A percentile compares a stretch with the other conserved stretches of the same genome.
These are phyloP conservation scores for Aspergillus viridinutans DNA, from an alignment of 2,329 filamentous ascomycete genomes.

Conservation along the genomic window DNA sequence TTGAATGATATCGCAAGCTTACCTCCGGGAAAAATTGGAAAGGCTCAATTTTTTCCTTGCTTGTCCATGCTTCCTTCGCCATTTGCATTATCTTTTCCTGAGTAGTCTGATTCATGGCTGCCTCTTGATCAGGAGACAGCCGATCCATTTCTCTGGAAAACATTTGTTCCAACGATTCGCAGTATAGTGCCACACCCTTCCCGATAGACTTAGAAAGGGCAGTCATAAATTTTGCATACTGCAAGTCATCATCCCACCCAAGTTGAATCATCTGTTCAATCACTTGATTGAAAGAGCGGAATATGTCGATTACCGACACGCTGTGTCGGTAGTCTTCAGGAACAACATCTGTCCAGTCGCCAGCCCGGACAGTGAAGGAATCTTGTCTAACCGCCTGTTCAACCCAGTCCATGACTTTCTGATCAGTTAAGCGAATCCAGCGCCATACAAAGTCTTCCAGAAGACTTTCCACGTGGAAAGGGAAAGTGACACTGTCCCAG, in stretches of 20 bases:
- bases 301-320: constrained; percentile 87
- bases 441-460: constrained; percentile 93
- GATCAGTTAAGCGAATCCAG: constrained; percentile 81
- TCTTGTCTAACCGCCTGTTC: constrained; percentile 90
- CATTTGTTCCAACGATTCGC: constrained; percentile 79
- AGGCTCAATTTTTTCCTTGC: constrained; percentile 88
- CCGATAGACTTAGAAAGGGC: constrained; percentile 81
- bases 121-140: constrained; percentile 79
- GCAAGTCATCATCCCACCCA: constrained; percentile 88
- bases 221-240: constrained; percentile 97
- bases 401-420: constrained; percentile 75
- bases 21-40: constrained; percentile 96
- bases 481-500: constrained; percentile 58
- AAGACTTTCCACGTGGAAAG: constrained; percentile 80
- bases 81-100: constrained; percentile 92
- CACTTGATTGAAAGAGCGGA: constrained; percentile 87
- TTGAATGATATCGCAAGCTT: constrained; percentile 26
- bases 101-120: constrained; percentile 69
- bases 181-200: constrained; percentile 78
- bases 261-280: constrained; percentile 81
- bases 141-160: constrained; percentile 93
- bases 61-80: constrained; percentile 88
- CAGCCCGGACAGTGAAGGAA: constrained; percentile 69
- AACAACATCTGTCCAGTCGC: constrained; percentile 59
- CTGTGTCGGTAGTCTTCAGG: constrained; percentile 85